phyloP scores from a whole-genome alignment of 306 rosid species.

The Lathyrus sativus region DNA sequence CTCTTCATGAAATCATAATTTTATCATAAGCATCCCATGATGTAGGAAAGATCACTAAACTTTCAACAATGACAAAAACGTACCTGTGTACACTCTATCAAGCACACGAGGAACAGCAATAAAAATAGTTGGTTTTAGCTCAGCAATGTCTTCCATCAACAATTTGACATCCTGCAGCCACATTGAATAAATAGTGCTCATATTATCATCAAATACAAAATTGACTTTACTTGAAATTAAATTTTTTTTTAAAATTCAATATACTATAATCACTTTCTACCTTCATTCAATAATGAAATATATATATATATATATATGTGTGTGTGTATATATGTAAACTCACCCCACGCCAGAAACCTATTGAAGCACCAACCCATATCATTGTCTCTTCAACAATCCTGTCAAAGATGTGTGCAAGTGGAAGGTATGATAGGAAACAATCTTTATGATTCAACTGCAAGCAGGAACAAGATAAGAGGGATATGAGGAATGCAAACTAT shows the following conservation, averaged over 20 bases:
- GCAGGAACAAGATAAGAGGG: background rate
- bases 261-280: slow-evolving; percentile 36
- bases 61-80: slow-evolving; percentile 18
- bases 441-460: slow-evolving; percentile 65
- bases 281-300: slow-evolving; percentile 27
- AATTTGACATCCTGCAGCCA: slow-evolving; percentile 76
- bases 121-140: slow-evolving; percentile 83
- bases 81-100: slow-evolving; percentile 84
- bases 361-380: slow-evolving; percentile 76
- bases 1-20: slow-evolving; percentile 24
- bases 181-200: slow-evolving; percentile 8
- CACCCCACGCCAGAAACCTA: slow-evolving; percentile 98
- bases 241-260: background rate
- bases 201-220: slow-evolving; percentile 19
- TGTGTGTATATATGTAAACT: slow-evolving; percentile 34
- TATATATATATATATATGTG: background rate
- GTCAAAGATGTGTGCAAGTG: slow-evolving; percentile 94
- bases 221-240: slow-evolving; percentile 18
- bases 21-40: slow-evolving; percentile 3
- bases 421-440: slow-evolving; percentile 83
- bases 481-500: slow-evolving; percentile 18
- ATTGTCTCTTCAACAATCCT: slow-evolving; percentile 82
- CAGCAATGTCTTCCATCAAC: slow-evolving; percentile 75
- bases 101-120: slow-evolving; percentile 94
- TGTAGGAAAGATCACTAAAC: slow-evolving; percentile 4